Evolutionary conservation across 1,284 basidiomycete genomes (phyloP).

Genomic region (Ustilago cynodontis): DNA sequence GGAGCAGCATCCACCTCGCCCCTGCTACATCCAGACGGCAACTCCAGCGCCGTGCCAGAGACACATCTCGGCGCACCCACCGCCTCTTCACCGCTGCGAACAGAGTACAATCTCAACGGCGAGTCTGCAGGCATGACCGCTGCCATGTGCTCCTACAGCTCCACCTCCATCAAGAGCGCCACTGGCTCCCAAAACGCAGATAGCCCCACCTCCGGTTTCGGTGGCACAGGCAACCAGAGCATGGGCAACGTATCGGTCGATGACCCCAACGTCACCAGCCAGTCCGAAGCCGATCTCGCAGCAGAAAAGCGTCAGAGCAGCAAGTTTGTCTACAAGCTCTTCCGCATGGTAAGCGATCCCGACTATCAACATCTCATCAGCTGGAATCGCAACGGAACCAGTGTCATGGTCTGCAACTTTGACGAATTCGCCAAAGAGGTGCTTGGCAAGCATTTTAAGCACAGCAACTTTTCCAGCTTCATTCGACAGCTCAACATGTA

Average conservation of each 20-base stretch:
- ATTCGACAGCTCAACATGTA: conserved; percentile 88
- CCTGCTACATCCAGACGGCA: conserved; percentile 29
- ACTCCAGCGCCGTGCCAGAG: conserved; percentile 9
- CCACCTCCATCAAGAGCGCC: conserved; percentile 41
- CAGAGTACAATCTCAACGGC: conserved; percentile 33
- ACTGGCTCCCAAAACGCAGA: conserved; percentile 43
- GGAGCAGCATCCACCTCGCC: conserved; percentile 16
- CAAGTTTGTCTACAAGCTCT: conserved; percentile 65
- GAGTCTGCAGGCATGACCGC: conserved; percentile 16
- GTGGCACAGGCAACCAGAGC: conserved; percentile 28
- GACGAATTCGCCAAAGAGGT: conserved; percentile 68
- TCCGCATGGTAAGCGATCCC: conserved; percentile 62
- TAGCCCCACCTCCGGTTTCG: conserved; percentile 36
- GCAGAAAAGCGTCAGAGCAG: conserved; percentile 55
- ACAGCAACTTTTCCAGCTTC: conserved; percentile 83
- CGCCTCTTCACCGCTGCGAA: conserved; percentile 33
- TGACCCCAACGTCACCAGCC: conserved; percentile 37
- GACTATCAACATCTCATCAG: conserved; percentile 63
- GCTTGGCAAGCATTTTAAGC: conserved; percentile 71
- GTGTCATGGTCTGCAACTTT: conserved; percentile 66
- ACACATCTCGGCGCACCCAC: conserved; percentile 23
- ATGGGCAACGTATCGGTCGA: conserved; percentile 42
- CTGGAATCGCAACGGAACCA: conserved; percentile 60
- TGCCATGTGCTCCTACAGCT: conserved; percentile 46
- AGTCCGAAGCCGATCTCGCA: conserved; percentile 49